These are phyloP conservation scores for Aeminium ludgeri DNA, from an alignment of 495 filamentous ascomycete species.

Conservation along the genomic window DNA sequence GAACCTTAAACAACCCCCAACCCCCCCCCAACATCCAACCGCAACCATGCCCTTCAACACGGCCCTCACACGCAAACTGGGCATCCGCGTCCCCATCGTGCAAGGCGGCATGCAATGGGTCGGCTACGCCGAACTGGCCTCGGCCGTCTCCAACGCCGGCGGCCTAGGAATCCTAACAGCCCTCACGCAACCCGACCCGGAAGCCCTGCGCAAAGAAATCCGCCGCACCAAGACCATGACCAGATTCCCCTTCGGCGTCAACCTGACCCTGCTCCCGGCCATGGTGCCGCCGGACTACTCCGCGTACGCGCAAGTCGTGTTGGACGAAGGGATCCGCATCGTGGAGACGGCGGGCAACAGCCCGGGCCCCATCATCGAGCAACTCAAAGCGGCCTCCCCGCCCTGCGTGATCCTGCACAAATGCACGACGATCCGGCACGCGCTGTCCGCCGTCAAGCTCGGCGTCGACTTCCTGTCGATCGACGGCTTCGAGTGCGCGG, in stretches of 20 bases:
- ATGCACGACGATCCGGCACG: conserved; percentile 92
- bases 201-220: conserved; percentile 89
- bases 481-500: conserved; percentile 94
- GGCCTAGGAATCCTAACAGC: conserved; percentile 85
- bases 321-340: conserved; percentile 83
- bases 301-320: conserved; percentile 82
- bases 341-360: conserved; percentile 96
- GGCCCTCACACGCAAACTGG: conserved; percentile 70
- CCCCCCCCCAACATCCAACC: not conserved
- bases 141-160: conserved; percentile 88
- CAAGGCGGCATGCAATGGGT: conserved; percentile 96
- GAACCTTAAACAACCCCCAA: not conserved
- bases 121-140: conserved; percentile 79
- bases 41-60: conserved; percentile 78
- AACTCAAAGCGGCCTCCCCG: conserved; percentile 54
- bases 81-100: conserved; percentile 86
- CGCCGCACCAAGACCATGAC: conserved; percentile 72
- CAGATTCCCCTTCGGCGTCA: conserved; percentile 79
- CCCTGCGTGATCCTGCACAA: conserved; percentile 77
- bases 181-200: conserved; percentile 83
- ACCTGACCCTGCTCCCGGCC: conserved; percentile 86
- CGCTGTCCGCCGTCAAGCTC: conserved; percentile 78
- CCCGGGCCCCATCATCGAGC: conserved; percentile 75
- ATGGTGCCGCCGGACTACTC: conserved; percentile 79
- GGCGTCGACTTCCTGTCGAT: conserved; percentile 94